A percentile compares a stretch with the other conserved stretches of the same genome.
phyloP scores from a whole-genome alignment of 1,139 yeast species.

The Debaryomyces udenii region DNA sequence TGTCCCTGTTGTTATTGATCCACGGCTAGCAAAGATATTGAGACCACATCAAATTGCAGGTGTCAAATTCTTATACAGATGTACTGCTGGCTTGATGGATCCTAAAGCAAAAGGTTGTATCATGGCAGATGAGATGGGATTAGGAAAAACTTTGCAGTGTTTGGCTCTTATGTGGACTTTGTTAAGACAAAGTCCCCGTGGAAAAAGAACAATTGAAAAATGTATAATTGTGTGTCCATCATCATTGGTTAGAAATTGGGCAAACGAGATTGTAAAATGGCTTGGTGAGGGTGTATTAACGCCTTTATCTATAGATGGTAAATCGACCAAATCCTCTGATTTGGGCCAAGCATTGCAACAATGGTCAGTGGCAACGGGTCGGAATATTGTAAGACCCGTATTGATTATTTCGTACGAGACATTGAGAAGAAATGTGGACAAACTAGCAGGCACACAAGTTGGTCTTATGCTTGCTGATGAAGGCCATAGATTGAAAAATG shows the following conservation, averaged over 20 bases:
- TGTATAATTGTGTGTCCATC: slow-evolving; percentile 96
- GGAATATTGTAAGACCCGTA: slow-evolving; percentile 91
- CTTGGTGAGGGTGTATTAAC: slow-evolving; percentile 87
- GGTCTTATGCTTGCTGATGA: slow-evolving; percentile 94
- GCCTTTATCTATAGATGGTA: slow-evolving; percentile 92
- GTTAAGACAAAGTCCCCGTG: slow-evolving; percentile 87
- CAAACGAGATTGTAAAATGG: slow-evolving; percentile 95
- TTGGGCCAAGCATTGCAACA: slow-evolving; percentile 70
- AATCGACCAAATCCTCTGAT: slow-evolving; percentile 66
- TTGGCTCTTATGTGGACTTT: slow-evolving; percentile 93
- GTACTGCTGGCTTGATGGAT: slow-evolving; percentile 88
- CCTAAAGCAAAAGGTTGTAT: slow-evolving; percentile 92
- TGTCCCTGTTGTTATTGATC: slow-evolving; percentile 97
- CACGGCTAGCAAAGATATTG: slow-evolving; percentile 75
- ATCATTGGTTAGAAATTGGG: slow-evolving; percentile 94
- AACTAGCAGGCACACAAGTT: slow-evolving; percentile 74
- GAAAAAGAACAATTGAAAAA: slow-evolving; percentile 80
- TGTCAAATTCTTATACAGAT: slow-evolving; percentile 83
- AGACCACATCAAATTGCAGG: slow-evolving; percentile 98
- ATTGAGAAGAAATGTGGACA: slow-evolving; percentile 79
- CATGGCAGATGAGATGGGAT: slow-evolving; percentile 99
- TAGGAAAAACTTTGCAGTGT: slow-evolving; percentile 95
- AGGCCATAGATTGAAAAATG: slow-evolving; percentile 93
- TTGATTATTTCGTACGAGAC: slow-evolving; percentile 96
- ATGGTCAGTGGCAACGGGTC: slow-evolving; percentile 90